Evolutionary conservation across 495 filamentous ascomycete species (phyloP), one percentile per base, ranked within the genome.

Genomic region (Tuber calosporum): DNA sequence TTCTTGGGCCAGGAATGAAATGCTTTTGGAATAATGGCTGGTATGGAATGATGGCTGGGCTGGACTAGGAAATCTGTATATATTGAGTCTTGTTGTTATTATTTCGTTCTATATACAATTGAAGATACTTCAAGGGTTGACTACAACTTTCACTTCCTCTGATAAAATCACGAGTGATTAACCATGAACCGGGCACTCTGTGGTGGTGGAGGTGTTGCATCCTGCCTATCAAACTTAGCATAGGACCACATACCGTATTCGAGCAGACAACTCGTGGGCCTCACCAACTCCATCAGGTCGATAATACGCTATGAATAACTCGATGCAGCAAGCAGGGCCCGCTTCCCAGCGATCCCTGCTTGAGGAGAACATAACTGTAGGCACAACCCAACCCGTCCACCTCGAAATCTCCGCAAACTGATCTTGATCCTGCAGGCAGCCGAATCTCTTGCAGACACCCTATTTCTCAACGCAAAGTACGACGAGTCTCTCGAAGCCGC

Each of bases 401-500:
- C 26, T 62, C 53, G 26, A 62, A 34, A 30, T 2, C 26, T 13
- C 53, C 26, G 1, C 53, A 62, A 62, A 34, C 53, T 62, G 34
- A 62, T 17, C 26, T 17, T 19, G 53, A 62, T 11, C 53, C 53
- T 62, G 53, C 66, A 81, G 79, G 76, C 69, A 67, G 75, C 79
- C 66, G 79, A 81, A 69, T 39, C 41, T 38, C 73, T 42, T 71
- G 71, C 71, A 26, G 58, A 72, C 42, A 66, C 71, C 36, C 71
- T 92, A 70, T 84, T 84, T 48, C 81, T 74, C 37, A 85, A 89
- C 30, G 82, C 82, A 39, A 90, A 87, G 67, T 88, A 89, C 70
- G 86, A 89, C 45, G 86, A 88, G 74, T 93, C 94, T 30, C 84
- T 97, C 68, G 83, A 89, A 48, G 87, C 89, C 75, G 89, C 91